Percentiles rank a stretch among this genome's conserved stretches.
Evolutionary conservation across 163 green algal genomes (phyloP).

Genomic region (Chloromonas sp.): DNA sequence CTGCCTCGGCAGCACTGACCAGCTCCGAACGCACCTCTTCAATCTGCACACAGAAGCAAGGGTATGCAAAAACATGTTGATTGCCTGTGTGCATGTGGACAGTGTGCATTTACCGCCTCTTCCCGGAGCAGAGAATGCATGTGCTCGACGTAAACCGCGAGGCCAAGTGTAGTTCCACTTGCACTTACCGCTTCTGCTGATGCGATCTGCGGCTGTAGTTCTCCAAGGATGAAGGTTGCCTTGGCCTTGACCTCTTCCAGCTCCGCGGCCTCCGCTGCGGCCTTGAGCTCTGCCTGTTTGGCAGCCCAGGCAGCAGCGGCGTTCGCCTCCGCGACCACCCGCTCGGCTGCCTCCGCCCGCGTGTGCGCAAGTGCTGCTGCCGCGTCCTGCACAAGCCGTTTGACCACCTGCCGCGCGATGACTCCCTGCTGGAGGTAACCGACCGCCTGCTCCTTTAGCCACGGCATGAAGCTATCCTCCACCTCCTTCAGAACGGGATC

Average conservation of each 20-base stretch:
- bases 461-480: constrained; percentile 70
- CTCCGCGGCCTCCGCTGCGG: constrained; percentile 25
- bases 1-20: constrained; percentile 25
- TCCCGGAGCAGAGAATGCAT: no score
- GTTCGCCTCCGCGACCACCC: constrained; percentile 3
- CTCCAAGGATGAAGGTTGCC: constrained; percentile 42
- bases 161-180: no score
- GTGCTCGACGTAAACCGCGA: no score
- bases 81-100: no score
- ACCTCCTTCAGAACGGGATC: constrained; percentile 72
- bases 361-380: constrained; percentile 13
- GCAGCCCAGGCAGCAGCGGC: constrained; percentile 12
- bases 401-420: constrained; percentile 35
- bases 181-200: constrained; percentile 24
- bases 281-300: constrained; percentile 21
- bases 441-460: constrained; percentile 54
- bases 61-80: no score
- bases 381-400: constrained; percentile 39
- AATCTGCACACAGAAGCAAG: constrained; percentile 16
- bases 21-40: constrained; percentile 36
- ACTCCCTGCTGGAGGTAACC: constrained; percentile 37
- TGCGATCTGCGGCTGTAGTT: constrained; percentile 32
- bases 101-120: no score
- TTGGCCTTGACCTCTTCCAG: constrained; percentile 30
- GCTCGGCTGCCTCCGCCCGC: constrained; percentile 12